Percentiles rank a stretch among this genome's conserved stretches.
Evolutionary conservation across 768 basidiomycete genomes (phyloP).

Genomic region (Dendrothele bispora): DNA sequence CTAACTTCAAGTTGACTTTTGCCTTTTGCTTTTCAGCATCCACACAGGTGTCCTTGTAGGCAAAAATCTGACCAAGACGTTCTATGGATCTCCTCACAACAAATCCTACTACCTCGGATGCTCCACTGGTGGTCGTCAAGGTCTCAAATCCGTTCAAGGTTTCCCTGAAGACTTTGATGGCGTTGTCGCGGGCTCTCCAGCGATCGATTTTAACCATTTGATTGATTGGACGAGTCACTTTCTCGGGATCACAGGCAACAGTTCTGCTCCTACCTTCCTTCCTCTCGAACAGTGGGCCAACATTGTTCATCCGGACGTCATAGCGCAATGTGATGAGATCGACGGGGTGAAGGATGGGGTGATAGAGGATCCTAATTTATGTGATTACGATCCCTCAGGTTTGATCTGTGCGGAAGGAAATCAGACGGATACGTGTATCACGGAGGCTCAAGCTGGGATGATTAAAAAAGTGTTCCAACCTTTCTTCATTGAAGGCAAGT

Average conservation of each 20-base stretch:
- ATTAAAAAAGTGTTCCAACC: constrained; percentile 12
- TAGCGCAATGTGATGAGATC: constrained; percentile 20
- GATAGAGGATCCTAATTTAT: constrained; percentile 18
- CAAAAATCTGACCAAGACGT: constrained; percentile 15
- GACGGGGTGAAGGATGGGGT: constrained; percentile 21
- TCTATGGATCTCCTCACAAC: constrained; percentile 13
- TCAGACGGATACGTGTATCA: constrained; percentile 11
- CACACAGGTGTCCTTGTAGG: constrained; percentile 15
- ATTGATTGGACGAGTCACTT: constrained; percentile 1
- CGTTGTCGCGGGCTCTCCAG: constrained; percentile 20
- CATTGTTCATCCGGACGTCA: constrained; percentile 14
- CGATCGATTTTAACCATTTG: constrained; percentile 1
- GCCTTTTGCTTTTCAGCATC: constrained; percentile 1
- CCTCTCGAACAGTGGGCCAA: constrained; percentile 11
- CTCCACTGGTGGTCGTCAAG: constrained; percentile 22
- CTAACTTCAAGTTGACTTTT: neutral
- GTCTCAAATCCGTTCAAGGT: constrained; percentile 15
- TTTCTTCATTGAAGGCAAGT: constrained; percentile 8
- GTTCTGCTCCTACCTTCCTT: constrained; percentile 10
- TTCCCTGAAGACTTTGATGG: constrained; percentile 24
- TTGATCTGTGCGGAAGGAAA: constrained; percentile 11
- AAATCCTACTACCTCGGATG: constrained; percentile 23
- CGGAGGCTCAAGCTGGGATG: constrained; percentile 11
- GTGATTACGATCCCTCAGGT: constrained; percentile 16
- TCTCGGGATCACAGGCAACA: neutral